phyloP scores from a whole-genome alignment of 768 basidiomycete genomes.

The Pholiota molesta region DNA sequence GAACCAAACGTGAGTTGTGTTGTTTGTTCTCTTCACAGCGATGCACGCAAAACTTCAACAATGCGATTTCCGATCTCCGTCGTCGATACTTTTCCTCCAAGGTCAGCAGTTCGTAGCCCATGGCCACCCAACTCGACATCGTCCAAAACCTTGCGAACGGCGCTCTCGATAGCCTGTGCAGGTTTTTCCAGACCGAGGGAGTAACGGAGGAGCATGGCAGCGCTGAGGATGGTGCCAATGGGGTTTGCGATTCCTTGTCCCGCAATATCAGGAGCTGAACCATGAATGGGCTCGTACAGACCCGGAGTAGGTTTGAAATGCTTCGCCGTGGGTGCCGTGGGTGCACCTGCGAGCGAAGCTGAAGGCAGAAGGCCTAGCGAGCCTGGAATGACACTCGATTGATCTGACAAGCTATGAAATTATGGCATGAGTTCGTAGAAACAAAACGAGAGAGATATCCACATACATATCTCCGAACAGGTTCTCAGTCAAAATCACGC shows the following conservation, averaged over 20 bases:
- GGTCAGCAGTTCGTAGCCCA: conserved; percentile 83
- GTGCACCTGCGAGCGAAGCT: conserved; percentile 92
- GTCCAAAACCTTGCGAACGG: conserved; percentile 92
- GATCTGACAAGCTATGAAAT: conserved; percentile 82
- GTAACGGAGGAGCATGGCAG: conserved; percentile 92
- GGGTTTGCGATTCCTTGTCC: conserved; percentile 93
- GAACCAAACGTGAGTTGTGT: not conserved
- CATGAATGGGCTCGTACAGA: conserved; percentile 97
- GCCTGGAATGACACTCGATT: conserved; percentile 95
- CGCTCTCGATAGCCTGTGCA: conserved; percentile 83
- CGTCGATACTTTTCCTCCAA: conserved; percentile 80
- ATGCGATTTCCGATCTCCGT: conserved; percentile 84
- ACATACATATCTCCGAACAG: conserved; percentile 94
- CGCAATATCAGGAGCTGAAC: conserved; percentile 95
- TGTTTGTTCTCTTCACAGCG: conserved; percentile 41
- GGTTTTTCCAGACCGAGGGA: conserved; percentile 88
- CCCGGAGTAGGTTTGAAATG: conserved; percentile 81
- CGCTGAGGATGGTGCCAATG: conserved; percentile 92
- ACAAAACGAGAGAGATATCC: not conserved
- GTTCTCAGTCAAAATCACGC: conserved; percentile 94
- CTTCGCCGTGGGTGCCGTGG: conserved; percentile 57
- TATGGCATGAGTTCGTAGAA: conserved; percentile 6
- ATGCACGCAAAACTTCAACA: conserved; percentile 65
- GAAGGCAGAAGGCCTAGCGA: conserved; percentile 96
- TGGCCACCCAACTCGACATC: conserved; percentile 64